These are phyloP conservation scores for Toxicodendron radicans DNA, from an alignment of 345 rosid genomes.

Conservation along the genomic window DNA sequence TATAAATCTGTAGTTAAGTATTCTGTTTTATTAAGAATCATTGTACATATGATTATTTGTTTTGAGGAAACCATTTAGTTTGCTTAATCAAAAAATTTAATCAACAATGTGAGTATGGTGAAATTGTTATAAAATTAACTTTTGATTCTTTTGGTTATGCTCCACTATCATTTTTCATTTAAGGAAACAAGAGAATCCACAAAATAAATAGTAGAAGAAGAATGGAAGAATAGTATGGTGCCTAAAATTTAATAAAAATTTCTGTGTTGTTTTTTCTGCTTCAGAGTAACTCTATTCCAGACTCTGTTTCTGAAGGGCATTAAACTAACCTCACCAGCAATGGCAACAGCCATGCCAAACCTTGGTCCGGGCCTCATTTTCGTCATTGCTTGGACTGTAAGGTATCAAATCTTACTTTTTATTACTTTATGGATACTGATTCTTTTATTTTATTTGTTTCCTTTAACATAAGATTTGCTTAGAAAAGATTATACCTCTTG, in stretches of 20 bases:
- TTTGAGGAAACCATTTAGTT: background rate
- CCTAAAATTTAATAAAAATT: background rate
- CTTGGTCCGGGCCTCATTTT: constrained; percentile 89
- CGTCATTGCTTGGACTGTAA: constrained; percentile 73
- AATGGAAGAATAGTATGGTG: background rate
- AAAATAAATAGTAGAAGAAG: background rate
- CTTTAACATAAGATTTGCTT: background rate
- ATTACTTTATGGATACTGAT: background rate
- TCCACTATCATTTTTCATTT: too few species aligned
- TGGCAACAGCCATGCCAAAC: constrained; percentile 98
- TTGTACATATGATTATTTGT: too few species aligned
- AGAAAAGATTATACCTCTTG: background rate
- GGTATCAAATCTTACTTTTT: constrained; percentile 36
- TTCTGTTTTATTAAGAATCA: too few species aligned
- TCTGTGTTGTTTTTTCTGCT: constrained; percentile 13
- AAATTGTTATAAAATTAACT: background rate
- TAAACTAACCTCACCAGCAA: constrained; percentile 76
- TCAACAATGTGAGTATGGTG: background rate
- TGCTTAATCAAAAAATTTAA: too few species aligned
- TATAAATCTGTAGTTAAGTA: too few species aligned
- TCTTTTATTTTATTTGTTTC: background rate
- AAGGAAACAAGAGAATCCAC: too few species aligned
- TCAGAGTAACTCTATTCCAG: constrained; percentile 84
- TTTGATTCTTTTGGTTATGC: too few species aligned
- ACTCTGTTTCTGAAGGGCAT: constrained; percentile 72